These are phyloP conservation scores for Moesziomyces sp. DNA, from an alignment of 1,284 basidiomycete genomes.

Conservation along the genomic window DNA sequence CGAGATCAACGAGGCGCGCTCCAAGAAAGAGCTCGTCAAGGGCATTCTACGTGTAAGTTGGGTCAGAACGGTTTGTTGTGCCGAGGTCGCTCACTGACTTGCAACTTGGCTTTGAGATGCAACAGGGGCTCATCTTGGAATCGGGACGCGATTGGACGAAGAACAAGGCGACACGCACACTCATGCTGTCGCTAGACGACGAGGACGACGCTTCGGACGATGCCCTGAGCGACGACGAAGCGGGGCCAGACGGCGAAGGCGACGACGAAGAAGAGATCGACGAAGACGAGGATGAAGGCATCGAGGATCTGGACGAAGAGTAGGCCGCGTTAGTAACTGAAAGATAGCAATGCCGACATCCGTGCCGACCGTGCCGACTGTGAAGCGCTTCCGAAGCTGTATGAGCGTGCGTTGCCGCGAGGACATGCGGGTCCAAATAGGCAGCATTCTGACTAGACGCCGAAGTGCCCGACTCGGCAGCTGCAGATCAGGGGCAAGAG, in stretches of 20 bases:
- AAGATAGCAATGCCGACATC: too few relatives aligned
- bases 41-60: constrained; percentile 45
- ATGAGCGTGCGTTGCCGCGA: too few relatives aligned
- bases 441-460: too few relatives aligned
- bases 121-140: constrained; percentile 44
- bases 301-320: constrained; percentile 19
- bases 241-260: constrained; percentile 6
- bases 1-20: constrained; percentile 39
- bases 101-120: not conserved
- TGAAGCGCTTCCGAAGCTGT: too few relatives aligned
- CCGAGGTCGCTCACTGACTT: not conserved
- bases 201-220: constrained; percentile 50
- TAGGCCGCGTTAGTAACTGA: not conserved
- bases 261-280: constrained; percentile 28
- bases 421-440: too few relatives aligned
- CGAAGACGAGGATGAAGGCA: constrained; percentile 15
- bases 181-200: constrained; percentile 48
- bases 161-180: constrained; percentile 19
- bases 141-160: constrained; percentile 50
- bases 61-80: not conserved
- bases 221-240: constrained; percentile 43
- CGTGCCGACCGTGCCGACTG: too few relatives aligned
- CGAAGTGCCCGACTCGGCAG: too few relatives aligned
- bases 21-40: constrained; percentile 49
- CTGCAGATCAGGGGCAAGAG: too few relatives aligned